Percentiles rank a stretch among this genome's conserved stretches.
Conservation (phyloP, 2,329 filamentous ascomycete species). For the Canariomyces notabilis region DNA sequence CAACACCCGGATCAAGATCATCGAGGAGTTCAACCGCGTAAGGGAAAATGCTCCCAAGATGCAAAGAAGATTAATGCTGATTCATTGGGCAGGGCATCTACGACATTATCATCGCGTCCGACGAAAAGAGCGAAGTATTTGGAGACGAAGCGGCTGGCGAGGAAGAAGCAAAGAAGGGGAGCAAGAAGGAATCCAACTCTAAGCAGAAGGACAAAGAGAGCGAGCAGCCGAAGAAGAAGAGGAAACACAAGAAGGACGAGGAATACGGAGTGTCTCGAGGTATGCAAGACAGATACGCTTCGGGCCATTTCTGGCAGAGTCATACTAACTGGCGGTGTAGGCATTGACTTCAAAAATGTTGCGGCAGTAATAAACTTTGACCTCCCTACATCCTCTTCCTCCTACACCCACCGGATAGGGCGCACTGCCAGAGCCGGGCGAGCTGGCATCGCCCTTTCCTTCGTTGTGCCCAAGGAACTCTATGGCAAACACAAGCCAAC, state of each 20-base stretch:
- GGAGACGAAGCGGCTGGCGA: slow-evolving; percentile 40
- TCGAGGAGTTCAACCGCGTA: slow-evolving; percentile 91
- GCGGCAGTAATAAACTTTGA: slow-evolving; percentile 96
- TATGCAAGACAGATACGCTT: slow-evolving; percentile 7
- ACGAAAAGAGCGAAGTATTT: slow-evolving; percentile 42
- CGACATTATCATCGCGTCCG: slow-evolving; percentile 95
- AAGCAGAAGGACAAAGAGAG: slow-evolving; percentile 28
- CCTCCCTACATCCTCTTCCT: slow-evolving; percentile 79
- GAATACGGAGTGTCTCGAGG: slow-evolving; percentile 95
- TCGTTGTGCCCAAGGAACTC: slow-evolving; percentile 75
- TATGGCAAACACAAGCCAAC: slow-evolving; percentile 91
- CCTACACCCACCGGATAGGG: slow-evolving; percentile 95
- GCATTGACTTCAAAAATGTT: slow-evolving; percentile 92
- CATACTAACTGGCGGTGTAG: slow-evolving; percentile 8
- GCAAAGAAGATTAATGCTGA: slow-evolving; percentile 1
- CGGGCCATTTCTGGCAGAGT: neutral
- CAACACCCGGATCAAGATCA: slow-evolving; percentile 87
- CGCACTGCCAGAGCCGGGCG: slow-evolving; percentile 88
- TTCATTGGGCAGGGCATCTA: slow-evolving; percentile 56
- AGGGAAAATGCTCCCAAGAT: neutral
- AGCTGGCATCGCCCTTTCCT: slow-evolving; percentile 91
- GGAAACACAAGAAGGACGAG: slow-evolving; percentile 63
- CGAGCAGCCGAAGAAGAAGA: slow-evolving; percentile 52
- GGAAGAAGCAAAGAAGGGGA: slow-evolving; percentile 35
- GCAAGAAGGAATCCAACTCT: slow-evolving; percentile 27